Evolutionary conservation across 2,329 filamentous ascomycete species (phyloP).

Genomic region (Triangularia setosa): DNA sequence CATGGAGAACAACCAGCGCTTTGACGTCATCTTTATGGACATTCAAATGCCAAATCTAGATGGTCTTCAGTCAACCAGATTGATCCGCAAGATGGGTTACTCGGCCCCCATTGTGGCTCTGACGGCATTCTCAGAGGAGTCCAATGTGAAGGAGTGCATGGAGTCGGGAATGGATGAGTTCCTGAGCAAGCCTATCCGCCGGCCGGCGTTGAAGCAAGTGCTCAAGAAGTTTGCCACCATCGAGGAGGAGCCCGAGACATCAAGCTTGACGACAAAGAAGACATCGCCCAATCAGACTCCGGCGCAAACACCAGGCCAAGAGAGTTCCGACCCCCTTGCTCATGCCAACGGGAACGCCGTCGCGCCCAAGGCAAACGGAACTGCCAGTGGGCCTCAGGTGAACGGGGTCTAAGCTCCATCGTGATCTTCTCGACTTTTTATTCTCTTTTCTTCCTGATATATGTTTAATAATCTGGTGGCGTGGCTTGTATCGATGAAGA

Average conservation of each 20-base stretch:
- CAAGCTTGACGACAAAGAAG: conserved; percentile 33
- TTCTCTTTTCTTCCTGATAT: background rate
- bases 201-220: conserved; percentile 83
- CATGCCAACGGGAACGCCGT: background rate
- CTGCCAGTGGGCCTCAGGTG: background rate
- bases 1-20: conserved; percentile 68
- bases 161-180: conserved; percentile 93
- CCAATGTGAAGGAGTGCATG: conserved; percentile 80
- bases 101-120: conserved; percentile 83
- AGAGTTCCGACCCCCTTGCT: conserved; percentile 13
- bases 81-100: conserved; percentile 85
- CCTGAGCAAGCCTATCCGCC: conserved; percentile 68
- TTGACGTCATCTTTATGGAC: conserved; percentile 94
- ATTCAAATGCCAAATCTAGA: conserved; percentile 94
- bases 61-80: conserved; percentile 76
- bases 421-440: background rate
- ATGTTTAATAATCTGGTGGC: background rate
- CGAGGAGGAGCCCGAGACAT: conserved; percentile 59
- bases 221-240: conserved; percentile 81
- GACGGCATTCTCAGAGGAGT: conserved; percentile 86
- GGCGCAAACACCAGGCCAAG: conserved; percentile 13
- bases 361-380: conserved; percentile 16
- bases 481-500: background rate
- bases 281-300: conserved; percentile 28
- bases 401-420: background rate